phyloP scores from a whole-genome alignment of 2,329 filamentous ascomycete genomes.

The Nectriaceae sp. region DNA sequence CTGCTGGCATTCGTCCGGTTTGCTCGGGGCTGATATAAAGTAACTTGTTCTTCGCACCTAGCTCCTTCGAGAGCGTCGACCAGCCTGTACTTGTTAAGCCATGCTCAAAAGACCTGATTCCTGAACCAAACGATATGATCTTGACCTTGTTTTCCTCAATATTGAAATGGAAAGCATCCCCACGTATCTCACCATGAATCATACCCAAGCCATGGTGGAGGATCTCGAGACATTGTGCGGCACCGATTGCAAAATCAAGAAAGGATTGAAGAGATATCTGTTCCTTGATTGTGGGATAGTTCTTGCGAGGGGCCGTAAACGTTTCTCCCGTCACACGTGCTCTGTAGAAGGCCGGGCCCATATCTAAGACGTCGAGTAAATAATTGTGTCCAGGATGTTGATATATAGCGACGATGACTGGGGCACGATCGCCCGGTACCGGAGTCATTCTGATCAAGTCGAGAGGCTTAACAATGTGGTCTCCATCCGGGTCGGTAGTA shows the following conservation, averaged over 20 bases:
- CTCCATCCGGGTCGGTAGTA: constrained; percentile 70
- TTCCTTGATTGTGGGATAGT: constrained; percentile 51
- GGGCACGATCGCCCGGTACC: constrained; percentile 66
- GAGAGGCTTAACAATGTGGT: constrained; percentile 78
- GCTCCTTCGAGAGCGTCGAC: constrained; percentile 78
- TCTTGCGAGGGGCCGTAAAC: constrained; percentile 46
- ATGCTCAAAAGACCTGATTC: constrained; percentile 86
- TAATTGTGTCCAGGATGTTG: constrained; percentile 76
- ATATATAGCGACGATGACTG: constrained; percentile 80
- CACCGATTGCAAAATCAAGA: constrained; percentile 88
- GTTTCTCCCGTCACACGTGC: constrained; percentile 54
- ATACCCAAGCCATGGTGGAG: constrained; percentile 87
- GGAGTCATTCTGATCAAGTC: constrained; percentile 74
- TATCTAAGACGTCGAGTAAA: constrained; percentile 68
- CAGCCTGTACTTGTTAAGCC: constrained; percentile 84
- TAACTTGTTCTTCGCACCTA: constrained; percentile 85
- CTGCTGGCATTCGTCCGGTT: constrained; percentile 87
- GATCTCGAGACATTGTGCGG: constrained; percentile 82
- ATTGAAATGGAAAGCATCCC: constrained; percentile 89
- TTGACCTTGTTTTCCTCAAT: constrained; percentile 70
- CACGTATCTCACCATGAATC: constrained; percentile 87
- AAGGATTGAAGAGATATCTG: constrained; percentile 75
- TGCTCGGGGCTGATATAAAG: constrained; percentile 94
- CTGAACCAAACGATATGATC: constrained; percentile 83
- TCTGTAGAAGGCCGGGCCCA: constrained; percentile 75